A percentile compares a stretch with the other conserved stretches of the same genome.
Conservation (phyloP, 75 land plant species). For the Selaginella moellendorffii region DNA sequence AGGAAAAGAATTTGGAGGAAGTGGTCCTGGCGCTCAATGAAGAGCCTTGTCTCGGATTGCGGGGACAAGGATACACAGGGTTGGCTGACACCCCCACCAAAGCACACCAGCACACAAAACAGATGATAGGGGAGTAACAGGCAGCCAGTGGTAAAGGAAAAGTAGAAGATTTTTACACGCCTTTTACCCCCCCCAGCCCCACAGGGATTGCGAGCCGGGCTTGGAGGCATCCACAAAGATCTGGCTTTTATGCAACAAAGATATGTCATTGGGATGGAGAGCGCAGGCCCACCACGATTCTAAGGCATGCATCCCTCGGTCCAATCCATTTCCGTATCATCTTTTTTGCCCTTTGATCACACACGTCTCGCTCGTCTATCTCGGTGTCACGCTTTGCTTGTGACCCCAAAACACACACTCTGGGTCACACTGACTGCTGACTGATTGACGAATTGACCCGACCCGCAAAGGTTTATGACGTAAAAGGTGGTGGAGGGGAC, state of each 20-base stretch:
- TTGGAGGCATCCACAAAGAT: not conserved
- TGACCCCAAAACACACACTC: too few relatives aligned
- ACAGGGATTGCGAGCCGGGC: too few relatives aligned
- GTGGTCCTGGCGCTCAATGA: not conserved
- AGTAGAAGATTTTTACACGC: not conserved
- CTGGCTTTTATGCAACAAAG: not conserved
- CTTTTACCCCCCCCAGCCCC: too few relatives aligned
- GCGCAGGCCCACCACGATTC: too few relatives aligned
- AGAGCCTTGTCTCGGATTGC: constrained; percentile 1
- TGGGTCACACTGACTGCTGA: too few relatives aligned
- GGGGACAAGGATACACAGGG: not conserved
- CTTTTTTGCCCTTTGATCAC: too few relatives aligned
- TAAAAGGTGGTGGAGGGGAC: too few relatives aligned
- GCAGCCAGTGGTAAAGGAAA: not conserved
- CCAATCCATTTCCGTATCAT: too few relatives aligned
- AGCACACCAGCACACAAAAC: not conserved
- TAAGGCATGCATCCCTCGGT: too few relatives aligned
- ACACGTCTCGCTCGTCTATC: not conserved
- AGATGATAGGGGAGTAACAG: not conserved
- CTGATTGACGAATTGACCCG: not conserved
- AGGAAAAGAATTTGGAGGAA: not conserved
- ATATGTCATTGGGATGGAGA: too few relatives aligned
- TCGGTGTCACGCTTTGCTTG: not conserved
- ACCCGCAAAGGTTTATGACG: too few relatives aligned
- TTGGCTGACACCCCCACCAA: not conserved